Base-by-base conservation (phyloP, 805 yeast species). In the Pichia rugopelliculosa region DNA sequence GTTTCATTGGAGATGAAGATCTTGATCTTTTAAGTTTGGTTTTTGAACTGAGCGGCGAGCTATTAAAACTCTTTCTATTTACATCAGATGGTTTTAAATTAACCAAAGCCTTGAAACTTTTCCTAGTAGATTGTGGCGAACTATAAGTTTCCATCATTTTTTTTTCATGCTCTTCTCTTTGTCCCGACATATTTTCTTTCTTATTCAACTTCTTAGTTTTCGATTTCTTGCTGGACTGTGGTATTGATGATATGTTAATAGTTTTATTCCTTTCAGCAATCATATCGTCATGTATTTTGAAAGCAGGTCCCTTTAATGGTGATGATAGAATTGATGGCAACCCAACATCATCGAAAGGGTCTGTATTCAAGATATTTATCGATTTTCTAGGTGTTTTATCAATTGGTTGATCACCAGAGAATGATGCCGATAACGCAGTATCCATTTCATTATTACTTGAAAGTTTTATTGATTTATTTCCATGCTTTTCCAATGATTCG, bases 1-100 rank as follows among this genome's bases (percentile, higher is more conserved):
- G 42, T 39, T 44, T 51, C 3, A 46, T n/a, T 2, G 58, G 58
- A 8, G 57, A 54, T 10, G 36, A 22, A 2, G 56, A 26, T 27
- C 44, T 49, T 27, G 49, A 52, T 39, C 53, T 55, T 27, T 46
- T 49, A 2, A 34, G 33, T 43, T 26, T 25, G 24, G 34, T 6
- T 18, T 43, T 39, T n/a, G 45, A 11, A 13, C 7, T 41, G 4
- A 6, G 13, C 12, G 38, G 17, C 11, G 27, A 15, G 5, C 18
- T 21, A 25, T 22, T 24, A 15, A 24, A 15, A 1, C 18, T 34
- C 25, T 26, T 43, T 12, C 37, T 48, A n/a, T 55, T 54, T 40
- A 54, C 18, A 2, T 44, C 50, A 3, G 55, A 49, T 10, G 18
- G 22, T 21, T 47, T 46, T 3, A 48, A 23, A 11, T 43, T 48